Evolutionary conservation across 2,329 filamentous ascomycete species (phyloP).

Genomic region (Coniosporium tulheliwenetii): DNA sequence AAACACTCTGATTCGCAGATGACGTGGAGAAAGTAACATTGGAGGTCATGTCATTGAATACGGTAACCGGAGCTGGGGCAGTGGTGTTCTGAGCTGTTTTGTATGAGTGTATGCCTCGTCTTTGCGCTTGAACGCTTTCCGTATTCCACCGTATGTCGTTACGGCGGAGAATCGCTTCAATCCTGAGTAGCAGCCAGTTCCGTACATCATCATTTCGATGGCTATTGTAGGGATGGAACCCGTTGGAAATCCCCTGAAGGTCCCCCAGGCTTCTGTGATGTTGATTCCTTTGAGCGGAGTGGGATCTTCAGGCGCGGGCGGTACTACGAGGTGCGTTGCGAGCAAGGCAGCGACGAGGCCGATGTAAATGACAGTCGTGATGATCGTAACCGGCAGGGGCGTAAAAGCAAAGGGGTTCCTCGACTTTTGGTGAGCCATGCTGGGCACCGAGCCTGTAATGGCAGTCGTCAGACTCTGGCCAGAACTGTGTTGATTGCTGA

Average conservation of each 20-base stretch:
- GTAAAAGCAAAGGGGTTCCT: conserved; percentile 52
- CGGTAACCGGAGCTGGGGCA: conserved; percentile 25
- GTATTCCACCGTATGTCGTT: conserved; percentile 35
- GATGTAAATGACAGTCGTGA: conserved; percentile 62
- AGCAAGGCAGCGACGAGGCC: conserved; percentile 59
- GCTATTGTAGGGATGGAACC: conserved; percentile 82
- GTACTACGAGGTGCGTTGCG: conserved; percentile 61
- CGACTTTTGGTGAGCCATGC: neutral
- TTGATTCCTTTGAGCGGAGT: conserved; percentile 51
- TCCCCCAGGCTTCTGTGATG: conserved; percentile 79
- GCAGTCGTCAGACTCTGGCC: too few species aligned
- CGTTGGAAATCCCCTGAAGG: conserved; percentile 55
- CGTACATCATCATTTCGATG: conserved; percentile 67
- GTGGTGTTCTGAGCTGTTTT: conserved; percentile 6
- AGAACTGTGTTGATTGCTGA: too few species aligned
- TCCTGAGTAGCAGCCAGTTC: conserved; percentile 55
- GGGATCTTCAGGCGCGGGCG: conserved; percentile 42
- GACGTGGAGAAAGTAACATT: conserved; percentile 58
- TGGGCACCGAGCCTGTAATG: too few species aligned
- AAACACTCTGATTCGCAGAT: conserved; percentile 37
- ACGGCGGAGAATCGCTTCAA: conserved; percentile 51
- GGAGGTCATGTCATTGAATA: conserved; percentile 66
- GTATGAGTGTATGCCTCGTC: conserved; percentile 10
- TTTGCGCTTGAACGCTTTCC: conserved; percentile 2
- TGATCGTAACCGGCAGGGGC: conserved; percentile 66